phyloP scores from a whole-genome alignment of 1,284 basidiomycete genomes.

The Fomitopsis schrenkii region DNA sequence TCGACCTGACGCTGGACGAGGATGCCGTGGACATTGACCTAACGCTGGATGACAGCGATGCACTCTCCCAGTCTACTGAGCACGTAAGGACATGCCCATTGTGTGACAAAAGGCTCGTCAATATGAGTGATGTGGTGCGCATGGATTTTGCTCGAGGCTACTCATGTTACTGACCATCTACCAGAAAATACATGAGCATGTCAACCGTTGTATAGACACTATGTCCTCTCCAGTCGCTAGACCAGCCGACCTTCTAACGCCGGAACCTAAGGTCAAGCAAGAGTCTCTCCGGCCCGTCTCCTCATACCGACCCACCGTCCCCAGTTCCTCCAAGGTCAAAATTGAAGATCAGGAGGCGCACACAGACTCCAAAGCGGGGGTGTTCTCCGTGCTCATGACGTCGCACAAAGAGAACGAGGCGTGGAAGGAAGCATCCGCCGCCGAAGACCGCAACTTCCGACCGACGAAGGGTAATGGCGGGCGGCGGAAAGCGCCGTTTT shows the following conservation, averaged over 20 bases:
- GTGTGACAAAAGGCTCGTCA: slow-evolving; percentile 30
- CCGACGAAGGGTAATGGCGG: slow-evolving; percentile 48
- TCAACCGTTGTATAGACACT: slow-evolving; percentile 47
- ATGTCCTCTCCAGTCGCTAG: slow-evolving; percentile 4
- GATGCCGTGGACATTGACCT: slow-evolving; percentile 9
- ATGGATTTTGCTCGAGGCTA: neutral
- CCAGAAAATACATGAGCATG: slow-evolving; percentile 44
- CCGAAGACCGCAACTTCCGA: slow-evolving; percentile 45
- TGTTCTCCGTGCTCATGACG: slow-evolving; percentile 82
- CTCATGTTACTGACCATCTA: neutral
- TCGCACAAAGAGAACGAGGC: slow-evolving; percentile 75
- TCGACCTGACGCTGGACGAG: slow-evolving; percentile 21
- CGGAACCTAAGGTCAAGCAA: neutral
- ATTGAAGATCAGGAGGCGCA: neutral
- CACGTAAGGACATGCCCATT: slow-evolving; percentile 33
- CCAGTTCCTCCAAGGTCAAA: slow-evolving; percentile 4
- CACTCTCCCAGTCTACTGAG: slow-evolving; percentile 11
- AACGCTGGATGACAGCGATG: neutral
- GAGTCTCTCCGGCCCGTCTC: slow-evolving; percentile 3
- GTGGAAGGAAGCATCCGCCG: slow-evolving; percentile 75
- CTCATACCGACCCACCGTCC: slow-evolving; percentile 10
- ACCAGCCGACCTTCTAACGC: neutral
- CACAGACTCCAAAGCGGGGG: slow-evolving; percentile 18
- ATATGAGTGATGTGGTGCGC: slow-evolving; percentile 29
- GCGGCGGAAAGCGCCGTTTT: slow-evolving; percentile 83